Evolutionary conservation across 2,329 filamentous ascomycete genomes (phyloP).

Genomic region (Clonostachys rhizophaga): DNA sequence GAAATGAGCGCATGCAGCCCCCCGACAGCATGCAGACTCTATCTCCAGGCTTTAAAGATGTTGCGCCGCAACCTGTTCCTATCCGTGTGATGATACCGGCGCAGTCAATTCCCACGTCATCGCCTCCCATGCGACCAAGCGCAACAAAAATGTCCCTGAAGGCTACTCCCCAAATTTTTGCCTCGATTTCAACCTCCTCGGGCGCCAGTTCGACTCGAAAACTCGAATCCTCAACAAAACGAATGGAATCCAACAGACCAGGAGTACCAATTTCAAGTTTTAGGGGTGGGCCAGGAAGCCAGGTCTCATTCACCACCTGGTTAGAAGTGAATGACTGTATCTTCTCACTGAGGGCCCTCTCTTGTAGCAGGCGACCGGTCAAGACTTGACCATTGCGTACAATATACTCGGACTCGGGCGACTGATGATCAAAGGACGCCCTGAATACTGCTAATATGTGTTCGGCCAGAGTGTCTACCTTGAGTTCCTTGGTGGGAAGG

Average conservation of each 20-base stretch:
- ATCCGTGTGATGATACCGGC: conserved; percentile 9
- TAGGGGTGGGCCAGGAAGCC: background rate
- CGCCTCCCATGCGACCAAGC: conserved; percentile 5
- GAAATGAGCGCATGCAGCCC: conserved; percentile 15
- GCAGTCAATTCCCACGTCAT: conserved; percentile 11
- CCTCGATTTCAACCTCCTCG: conserved; percentile 23
- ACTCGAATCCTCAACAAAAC: background rate
- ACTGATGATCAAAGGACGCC: background rate
- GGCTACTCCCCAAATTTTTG: conserved; percentile 10
- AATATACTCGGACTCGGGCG: conserved; percentile 7
- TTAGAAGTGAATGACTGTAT: background rate
- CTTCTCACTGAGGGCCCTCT: background rate
- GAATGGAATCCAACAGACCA: conserved; percentile 17
- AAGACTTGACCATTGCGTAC: conserved; percentile 4
- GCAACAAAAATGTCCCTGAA: conserved; percentile 8
- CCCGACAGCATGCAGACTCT: conserved; percentile 10
- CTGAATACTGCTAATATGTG: background rate
- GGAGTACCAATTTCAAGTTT: background rate
- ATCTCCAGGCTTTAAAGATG: conserved; percentile 5
- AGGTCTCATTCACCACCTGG: background rate
- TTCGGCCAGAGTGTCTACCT: background rate
- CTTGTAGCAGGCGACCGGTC: conserved; percentile 1
- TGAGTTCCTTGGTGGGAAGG: background rate
- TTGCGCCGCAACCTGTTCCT: conserved; percentile 7
- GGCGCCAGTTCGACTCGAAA: conserved; percentile 22